A percentile compares a stretch with the other conserved stretches of the same genome.
These are phyloP conservation scores for Penicillium aurantiogriseum DNA, from an alignment of 2,329 filamentous ascomycete genomes.

Conservation along the genomic window DNA sequence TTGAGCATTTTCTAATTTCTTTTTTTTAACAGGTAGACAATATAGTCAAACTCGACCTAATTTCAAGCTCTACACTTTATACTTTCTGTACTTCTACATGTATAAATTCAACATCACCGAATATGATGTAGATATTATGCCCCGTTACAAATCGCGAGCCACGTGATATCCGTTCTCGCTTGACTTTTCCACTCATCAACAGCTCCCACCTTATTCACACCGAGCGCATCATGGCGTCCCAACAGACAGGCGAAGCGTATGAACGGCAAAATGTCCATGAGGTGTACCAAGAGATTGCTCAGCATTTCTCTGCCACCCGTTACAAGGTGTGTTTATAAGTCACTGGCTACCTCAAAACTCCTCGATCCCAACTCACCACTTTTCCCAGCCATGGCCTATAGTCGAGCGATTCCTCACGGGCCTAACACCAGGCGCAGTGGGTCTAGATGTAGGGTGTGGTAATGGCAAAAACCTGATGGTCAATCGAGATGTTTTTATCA, in stretches of 20 bases:
- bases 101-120: not conserved
- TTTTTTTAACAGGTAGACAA: too few relatives aligned
- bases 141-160: conserved; percentile 3
- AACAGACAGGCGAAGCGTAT: conserved; percentile 51
- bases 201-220: conserved; percentile 5
- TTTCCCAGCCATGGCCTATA: conserved; percentile 77
- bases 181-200: conserved; percentile 5
- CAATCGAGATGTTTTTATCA: conserved; percentile 72
- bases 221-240: conserved; percentile 12
- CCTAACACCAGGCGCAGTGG: conserved; percentile 68
- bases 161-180: conserved; percentile 19
- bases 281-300: conserved; percentile 68
- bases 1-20: not conserved
- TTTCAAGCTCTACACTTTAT: not conserved
- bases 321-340: conserved; percentile 56
- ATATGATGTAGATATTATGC: not conserved
- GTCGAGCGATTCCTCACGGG: conserved; percentile 73
- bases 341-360: not conserved
- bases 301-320: conserved; percentile 52
- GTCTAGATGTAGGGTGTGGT: conserved; percentile 89
- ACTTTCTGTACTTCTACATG: not conserved
- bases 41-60: not conserved
- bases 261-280: conserved; percentile 85
- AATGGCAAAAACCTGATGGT: conserved; percentile 93
- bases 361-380: not conserved